phyloP scores from a whole-genome alignment of 192 early-diverging fungal species.

The Cladochytrium replicatum region DNA sequence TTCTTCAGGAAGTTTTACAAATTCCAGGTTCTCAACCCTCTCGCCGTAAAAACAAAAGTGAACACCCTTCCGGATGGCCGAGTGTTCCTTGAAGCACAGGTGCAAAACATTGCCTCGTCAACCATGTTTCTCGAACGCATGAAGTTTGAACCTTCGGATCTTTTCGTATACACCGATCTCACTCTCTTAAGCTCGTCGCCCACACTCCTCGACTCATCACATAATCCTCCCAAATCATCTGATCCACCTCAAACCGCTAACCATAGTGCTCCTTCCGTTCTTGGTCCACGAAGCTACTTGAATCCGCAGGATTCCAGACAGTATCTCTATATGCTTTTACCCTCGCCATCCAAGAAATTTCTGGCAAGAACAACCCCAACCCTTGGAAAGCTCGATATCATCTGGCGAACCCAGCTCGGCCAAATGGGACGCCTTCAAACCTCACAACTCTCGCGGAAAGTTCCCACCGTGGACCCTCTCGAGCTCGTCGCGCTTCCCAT shows the following conservation, averaged over 20 bases:
- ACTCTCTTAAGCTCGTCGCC: slow-evolving; percentile 23
- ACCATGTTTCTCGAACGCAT: slow-evolving; percentile 82
- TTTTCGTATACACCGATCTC: slow-evolving; percentile 61
- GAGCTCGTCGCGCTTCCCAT: slow-evolving; percentile 45
- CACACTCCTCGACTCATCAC: neutral
- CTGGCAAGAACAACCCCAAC: slow-evolving; percentile 63
- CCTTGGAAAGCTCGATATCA: slow-evolving; percentile 87
- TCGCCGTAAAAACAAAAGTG: slow-evolving; percentile 93
- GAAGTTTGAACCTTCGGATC: slow-evolving; percentile 68
- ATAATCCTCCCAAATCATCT: no score
- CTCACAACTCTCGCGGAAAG: slow-evolving; percentile 78
- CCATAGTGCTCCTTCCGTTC: no score
- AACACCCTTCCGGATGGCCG: slow-evolving; percentile 52
- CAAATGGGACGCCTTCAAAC: slow-evolving; percentile 87
- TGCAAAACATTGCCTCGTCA: slow-evolving; percentile 72
- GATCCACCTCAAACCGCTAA: no score
- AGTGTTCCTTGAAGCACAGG: slow-evolving; percentile 81
- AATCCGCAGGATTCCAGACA: slow-evolving; percentile 78
- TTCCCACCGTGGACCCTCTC: slow-evolving; percentile 60
- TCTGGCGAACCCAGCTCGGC: slow-evolving; percentile 88
- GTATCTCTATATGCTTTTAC: slow-evolving; percentile 77
- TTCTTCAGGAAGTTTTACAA: slow-evolving; percentile 87
- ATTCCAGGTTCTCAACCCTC: slow-evolving; percentile 91
- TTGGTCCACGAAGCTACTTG: slow-evolving; percentile 47
- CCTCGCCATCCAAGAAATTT: slow-evolving; percentile 42